phyloP scores from a whole-genome alignment of 257 asterid genomes.

The Lycium barbarum region DNA sequence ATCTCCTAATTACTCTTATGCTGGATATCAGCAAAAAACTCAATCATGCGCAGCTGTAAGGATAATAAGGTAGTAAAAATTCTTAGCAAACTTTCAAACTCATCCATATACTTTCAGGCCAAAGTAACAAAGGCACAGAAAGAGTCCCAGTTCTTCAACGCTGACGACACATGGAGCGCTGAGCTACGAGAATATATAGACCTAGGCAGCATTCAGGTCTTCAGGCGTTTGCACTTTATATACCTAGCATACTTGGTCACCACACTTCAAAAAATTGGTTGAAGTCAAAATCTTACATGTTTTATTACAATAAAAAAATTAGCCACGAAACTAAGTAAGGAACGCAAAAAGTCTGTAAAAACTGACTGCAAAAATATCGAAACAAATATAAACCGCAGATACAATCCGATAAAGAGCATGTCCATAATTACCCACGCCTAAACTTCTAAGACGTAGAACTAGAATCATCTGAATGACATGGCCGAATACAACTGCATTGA shows the following conservation, averaged over 20 bases:
- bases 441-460: constrained; percentile 9
- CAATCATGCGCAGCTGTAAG: not conserved
- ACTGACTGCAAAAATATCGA: constrained; percentile 26
- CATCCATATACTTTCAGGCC: not conserved
- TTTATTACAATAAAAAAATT: constrained; percentile 16
- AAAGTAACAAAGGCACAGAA: not conserved
- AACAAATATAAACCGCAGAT: constrained; percentile 31
- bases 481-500: constrained; percentile 4
- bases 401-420: constrained; percentile 30
- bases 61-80: not conserved
- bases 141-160: not conserved
- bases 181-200: not conserved
- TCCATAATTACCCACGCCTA: constrained; percentile 24
- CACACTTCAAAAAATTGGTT: not conserved
- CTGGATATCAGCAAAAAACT: not conserved
- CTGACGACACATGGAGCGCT: not conserved
- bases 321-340: not conserved
- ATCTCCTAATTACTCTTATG: too few species aligned
- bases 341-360: constrained; percentile 9
- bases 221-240: constrained; percentile 5
- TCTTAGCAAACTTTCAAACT: not conserved
- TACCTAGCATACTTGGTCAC: constrained; percentile 11
- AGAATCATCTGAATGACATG: constrained; percentile 29
- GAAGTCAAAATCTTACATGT: constrained; percentile 19
- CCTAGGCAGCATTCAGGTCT: not conserved